A percentile compares a stretch with the other conserved stretches of the same genome.
Conservation (phyloP, 106 monocot genomes). For the Xerophyta viscosa region DNA sequence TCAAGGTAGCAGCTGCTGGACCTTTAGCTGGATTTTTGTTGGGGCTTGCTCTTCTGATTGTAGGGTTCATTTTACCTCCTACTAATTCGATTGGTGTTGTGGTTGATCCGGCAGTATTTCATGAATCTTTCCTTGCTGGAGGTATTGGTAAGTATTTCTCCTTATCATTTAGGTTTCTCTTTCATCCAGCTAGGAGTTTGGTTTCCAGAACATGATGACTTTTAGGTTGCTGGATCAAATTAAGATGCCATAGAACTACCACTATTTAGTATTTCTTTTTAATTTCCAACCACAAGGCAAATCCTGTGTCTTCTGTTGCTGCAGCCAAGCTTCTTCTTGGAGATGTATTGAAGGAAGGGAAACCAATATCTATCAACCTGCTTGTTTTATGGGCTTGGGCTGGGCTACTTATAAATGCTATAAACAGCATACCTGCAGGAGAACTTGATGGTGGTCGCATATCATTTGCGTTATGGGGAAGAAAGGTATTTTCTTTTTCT, state of each 20-base stretch:
- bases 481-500: slow-evolving; percentile 55
- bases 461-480: slow-evolving; percentile 85
- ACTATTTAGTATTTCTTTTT: too few relatives aligned
- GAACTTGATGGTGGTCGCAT: slow-evolving; percentile 96
- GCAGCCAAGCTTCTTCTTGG: slow-evolving; percentile 88
- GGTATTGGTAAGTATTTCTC: too few relatives aligned
- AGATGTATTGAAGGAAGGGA: slow-evolving; percentile 81
- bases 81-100: slow-evolving; percentile 72
- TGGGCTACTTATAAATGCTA: slow-evolving; percentile 92
- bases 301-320: slow-evolving; percentile 6
- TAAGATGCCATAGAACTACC: too few relatives aligned
- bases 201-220: too few relatives aligned
- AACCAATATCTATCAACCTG: slow-evolving; percentile 62
- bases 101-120: slow-evolving; percentile 83
- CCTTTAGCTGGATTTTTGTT: slow-evolving; percentile 75
- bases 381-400: slow-evolving; percentile 93
- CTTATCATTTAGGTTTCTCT: too few relatives aligned
- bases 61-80: slow-evolving; percentile 81
- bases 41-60: slow-evolving; percentile 62
- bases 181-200: too few relatives aligned
- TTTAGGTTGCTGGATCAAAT: too few relatives aligned
- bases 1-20: slow-evolving; percentile 82
- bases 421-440: slow-evolving; percentile 92
- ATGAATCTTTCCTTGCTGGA: slow-evolving; percentile 92
- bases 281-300: too few relatives aligned